Base-by-base conservation (phyloP, 805 yeast genomes). In the Saccharomycopsis synnaedendra region DNA sequence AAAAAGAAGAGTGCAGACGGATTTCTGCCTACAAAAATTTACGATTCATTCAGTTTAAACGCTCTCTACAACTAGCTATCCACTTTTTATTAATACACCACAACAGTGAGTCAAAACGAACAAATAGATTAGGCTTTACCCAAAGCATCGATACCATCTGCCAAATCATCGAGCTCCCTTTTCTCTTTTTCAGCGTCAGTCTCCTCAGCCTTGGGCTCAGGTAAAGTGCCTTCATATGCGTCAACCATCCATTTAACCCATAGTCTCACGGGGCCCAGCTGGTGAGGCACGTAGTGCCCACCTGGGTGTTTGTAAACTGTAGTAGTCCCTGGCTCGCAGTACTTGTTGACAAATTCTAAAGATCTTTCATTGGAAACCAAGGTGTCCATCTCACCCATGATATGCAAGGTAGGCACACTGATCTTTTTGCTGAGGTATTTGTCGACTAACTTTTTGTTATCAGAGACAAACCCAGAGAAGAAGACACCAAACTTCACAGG, bases 281-380 rank as follows among this genome's bases (percentile, higher is more conserved):
- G 82, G 64, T 86, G 87, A 32, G 97, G 98, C 42, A 90, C 96
- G 66, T 84, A 88, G 60, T 90, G 98, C 1, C 97, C 97, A 52
- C 98, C 97, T 6, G 97, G 97, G 59, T 90, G 98, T 54, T 76
- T 82, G 50, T 82, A 66, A 9, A 67, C 58, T 4, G 64, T 69
- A 4, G 84, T 66, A 29, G 63, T 59, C 5, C 61, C 65, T 19
- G 64, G 68, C 27, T 65, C 72, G 45, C 75, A 74, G 45, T 82
- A 76, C 37, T 72, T 64, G 11, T 74, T 72, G 49, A 73, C 77
- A 39, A 93, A 67, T 29, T 71, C 70, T 65, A 76, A 67, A 0
- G 89, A 75, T 57, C 95, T 71, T 30, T 76, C 82, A 31, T 78
- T 80, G 5, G 83, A 78, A 5, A 93, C 95, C 31, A 93, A 81